Evolutionary conservation across 2,329 filamentous ascomycete species (phyloP).

Genomic region (Colletotrichum gloeosporioides): DNA sequence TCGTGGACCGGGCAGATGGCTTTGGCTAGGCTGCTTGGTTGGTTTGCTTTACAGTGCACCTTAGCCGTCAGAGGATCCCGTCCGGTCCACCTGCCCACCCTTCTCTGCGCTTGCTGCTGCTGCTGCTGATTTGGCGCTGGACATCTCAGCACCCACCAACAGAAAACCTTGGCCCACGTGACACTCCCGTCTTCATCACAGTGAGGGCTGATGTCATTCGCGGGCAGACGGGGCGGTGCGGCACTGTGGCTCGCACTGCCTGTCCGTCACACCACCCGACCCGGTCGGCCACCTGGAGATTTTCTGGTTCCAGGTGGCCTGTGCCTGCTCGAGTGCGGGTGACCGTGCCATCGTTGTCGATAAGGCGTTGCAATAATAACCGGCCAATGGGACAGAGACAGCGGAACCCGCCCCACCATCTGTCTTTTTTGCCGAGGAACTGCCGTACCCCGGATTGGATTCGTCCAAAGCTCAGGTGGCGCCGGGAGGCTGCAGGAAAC

Average conservation of each 20-base stretch:
- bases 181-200: not conserved
- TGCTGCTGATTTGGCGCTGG: not conserved
- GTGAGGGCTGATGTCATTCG: slow-evolving; percentile 1
- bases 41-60: not conserved
- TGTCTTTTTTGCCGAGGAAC: slow-evolving; percentile 9
- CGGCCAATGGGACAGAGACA: not conserved
- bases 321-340: slow-evolving; percentile 4
- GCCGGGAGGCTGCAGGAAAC: not conserved
- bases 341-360: slow-evolving; percentile 4
- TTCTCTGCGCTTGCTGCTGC: not conserved
- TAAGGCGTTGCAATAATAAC: not conserved
- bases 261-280: not conserved
- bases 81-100: not conserved
- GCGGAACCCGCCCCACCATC: not conserved
- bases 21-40: not conserved
- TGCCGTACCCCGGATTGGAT: slow-evolving; percentile 18
- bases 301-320: not conserved
- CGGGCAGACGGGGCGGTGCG: slow-evolving; percentile 27
- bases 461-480: slow-evolving; percentile 13
- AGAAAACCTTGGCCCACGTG: slow-evolving; percentile 21
- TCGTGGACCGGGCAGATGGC: not conserved
- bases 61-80: not conserved
- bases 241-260: not conserved
- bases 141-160: not conserved
- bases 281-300: not conserved